These are phyloP conservation scores for Cantharellus cinnabarinus DNA, from an alignment of 768 basidiomycete genomes.

Conservation along the genomic window DNA sequence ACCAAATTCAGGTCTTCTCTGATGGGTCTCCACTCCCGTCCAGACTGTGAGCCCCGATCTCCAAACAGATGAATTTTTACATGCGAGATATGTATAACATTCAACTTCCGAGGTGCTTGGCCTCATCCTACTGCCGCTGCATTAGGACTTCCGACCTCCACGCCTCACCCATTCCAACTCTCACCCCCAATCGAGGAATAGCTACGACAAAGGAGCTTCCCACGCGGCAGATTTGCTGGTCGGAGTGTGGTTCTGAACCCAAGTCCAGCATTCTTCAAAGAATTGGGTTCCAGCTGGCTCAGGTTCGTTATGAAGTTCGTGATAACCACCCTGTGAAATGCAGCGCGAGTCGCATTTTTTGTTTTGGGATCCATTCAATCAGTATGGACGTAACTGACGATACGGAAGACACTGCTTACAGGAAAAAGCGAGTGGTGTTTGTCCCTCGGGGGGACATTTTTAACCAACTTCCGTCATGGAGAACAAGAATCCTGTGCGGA, in stretches of 20 bases:
- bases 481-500: not conserved
- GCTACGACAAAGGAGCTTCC: too few relatives aligned
- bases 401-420: constrained; percentile 13
- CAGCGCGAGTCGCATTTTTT: not conserved
- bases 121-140: too few relatives aligned
- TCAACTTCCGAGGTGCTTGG: too few relatives aligned
- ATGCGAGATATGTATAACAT: too few relatives aligned
- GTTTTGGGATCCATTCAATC: not conserved
- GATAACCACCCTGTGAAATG: constrained; percentile 2
- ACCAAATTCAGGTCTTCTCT: too few relatives aligned
- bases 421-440: constrained; percentile 29
- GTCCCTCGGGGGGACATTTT: constrained; percentile 28
- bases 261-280: not conserved
- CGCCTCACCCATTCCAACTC: too few relatives aligned
- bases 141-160: too few relatives aligned
- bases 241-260: not conserved
- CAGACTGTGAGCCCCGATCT: too few relatives aligned
- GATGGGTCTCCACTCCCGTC: too few relatives aligned
- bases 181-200: too few relatives aligned
- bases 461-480: constrained; percentile 26
- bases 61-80: too few relatives aligned
- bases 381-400: not conserved
- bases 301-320: constrained; percentile 7
- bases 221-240: too few relatives aligned
- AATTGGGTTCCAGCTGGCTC: not conserved